These are phyloP conservation scores for Xylariaceae sp. DNA, from an alignment of 2,329 filamentous ascomycete species.

Conservation along the genomic window DNA sequence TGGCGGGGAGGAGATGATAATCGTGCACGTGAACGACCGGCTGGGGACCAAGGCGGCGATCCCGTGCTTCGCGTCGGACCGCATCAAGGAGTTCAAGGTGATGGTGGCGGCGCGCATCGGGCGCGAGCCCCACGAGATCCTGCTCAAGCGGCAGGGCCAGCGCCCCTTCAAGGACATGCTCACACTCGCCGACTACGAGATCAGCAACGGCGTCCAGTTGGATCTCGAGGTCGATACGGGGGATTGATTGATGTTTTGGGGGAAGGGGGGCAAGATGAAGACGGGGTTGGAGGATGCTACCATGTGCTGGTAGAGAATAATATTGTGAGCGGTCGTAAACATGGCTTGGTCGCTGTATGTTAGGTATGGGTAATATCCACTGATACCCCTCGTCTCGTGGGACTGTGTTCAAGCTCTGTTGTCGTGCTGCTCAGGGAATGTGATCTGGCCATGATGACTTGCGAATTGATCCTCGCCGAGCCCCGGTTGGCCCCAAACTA, in stretches of 20 bases:
- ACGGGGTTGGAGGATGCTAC: no score
- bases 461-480: no score
- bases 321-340: background rate
- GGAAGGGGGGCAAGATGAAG: no score
- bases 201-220: slow-evolving; percentile 82
- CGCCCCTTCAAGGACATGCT: slow-evolving; percentile 91
- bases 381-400: no score
- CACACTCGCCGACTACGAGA: slow-evolving; percentile 88
- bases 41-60: slow-evolving; percentile 94
- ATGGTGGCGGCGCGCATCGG: slow-evolving; percentile 90
- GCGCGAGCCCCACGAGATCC: slow-evolving; percentile 85
- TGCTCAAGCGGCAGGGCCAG: slow-evolving; percentile 90
- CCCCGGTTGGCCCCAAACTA: no score
- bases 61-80: slow-evolving; percentile 83
- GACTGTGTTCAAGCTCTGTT: no score
- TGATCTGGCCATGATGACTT: no score
- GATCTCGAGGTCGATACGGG: slow-evolving; percentile 65
- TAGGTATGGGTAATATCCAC: background rate
- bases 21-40: slow-evolving; percentile 93
- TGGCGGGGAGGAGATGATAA: slow-evolving; percentile 78
- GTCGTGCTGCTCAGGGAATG: no score
- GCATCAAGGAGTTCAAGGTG: slow-evolving; percentile 84
- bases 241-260: slow-evolving; percentile 43
- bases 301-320: no score
- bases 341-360: background rate